Evolutionary conservation across 192 early-diverging fungal species (phyloP), one percentile per base, ranked within the genome.

Genomic region (Coemansia asiatica): DNA sequence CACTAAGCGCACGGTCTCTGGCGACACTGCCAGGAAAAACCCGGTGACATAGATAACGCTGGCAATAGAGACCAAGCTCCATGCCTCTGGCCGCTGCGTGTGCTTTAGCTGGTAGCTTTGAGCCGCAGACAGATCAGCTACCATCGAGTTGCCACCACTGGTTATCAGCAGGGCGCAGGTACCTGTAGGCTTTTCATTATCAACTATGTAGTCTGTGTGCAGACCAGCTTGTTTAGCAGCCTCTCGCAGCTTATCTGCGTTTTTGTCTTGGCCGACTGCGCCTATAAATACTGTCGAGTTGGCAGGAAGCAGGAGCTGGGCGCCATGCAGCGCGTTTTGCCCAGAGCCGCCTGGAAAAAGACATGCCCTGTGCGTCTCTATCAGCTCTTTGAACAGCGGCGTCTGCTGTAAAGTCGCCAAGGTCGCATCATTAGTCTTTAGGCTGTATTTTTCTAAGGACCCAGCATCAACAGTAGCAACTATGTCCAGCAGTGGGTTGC

Each of bases 401-500:
- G 87, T 81, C 87, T 99, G 95, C 69, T 88, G 84, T 29, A 89
- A 90, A 36, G 87, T 90, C 51, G 95, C 97, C 66, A 99, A 87
- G 60, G 98, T 99, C 58, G 95, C 92, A 76, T 94, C 90, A 85
- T 99, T 96, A 63, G 92, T 86, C 82, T 95, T 91, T 71, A 99
- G 87, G 50, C 86, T 86, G 80, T 92, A 97, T 86, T 96, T 94
- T 35, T 74, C 72, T 49, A 99, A 79, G 40, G 97, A 82, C 0
- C 76, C 86, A 28, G 86, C 82, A 64, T 87, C 76, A 29, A 90
- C 93, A 26, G 85, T 79, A 68, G 91, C 90, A 56, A 91, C 94
- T 73, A 99, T 99, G 86, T 99, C 97, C 67, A 99, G 90, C 69
- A 99, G 85, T 48, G 97, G 97, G 87, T 99, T 99, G 78, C 91